A percentile compares a stretch with the other conserved stretches of the same genome.
These are phyloP conservation scores for Leishmania guyanensis DNA, from an alignment of 208 protist genomes.

Conservation along the genomic window DNA sequence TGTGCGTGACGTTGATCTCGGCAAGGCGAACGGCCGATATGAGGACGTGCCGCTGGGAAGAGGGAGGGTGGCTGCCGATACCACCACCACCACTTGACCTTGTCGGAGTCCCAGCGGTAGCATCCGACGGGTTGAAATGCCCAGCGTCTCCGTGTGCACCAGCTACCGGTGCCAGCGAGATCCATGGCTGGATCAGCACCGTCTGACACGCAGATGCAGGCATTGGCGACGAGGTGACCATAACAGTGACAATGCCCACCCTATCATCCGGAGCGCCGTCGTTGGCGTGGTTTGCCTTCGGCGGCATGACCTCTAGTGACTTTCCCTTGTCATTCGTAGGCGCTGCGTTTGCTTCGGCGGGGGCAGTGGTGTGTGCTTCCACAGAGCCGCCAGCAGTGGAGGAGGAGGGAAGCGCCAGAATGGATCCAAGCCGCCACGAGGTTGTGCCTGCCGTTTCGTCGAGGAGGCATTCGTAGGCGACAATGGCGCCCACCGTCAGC, in stretches of 20 bases:
- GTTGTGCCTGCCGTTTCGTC: constrained; percentile 14
- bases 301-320: not conserved
- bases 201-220: constrained; percentile 11
- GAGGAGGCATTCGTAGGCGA: constrained; percentile 57
- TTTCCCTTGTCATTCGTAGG: not conserved
- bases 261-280: not conserved
- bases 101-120: too few species aligned
- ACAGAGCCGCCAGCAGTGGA: not conserved
- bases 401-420: constrained; percentile 12
- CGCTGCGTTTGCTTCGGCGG: not conserved
- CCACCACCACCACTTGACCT: not conserved
- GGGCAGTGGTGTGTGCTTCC: not conserved
- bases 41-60: not conserved
- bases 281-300: not conserved
- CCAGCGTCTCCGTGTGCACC: not conserved
- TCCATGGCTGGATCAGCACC: constrained; percentile 24
- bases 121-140: not conserved
- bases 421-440: constrained; percentile 23
- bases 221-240: not conserved
- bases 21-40: constrained; percentile 6
- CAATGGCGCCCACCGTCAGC: constrained; percentile 31
- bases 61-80: not conserved
- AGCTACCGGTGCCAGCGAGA: constrained; percentile 5
- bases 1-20: constrained; percentile 20
- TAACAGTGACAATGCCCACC: not conserved